A percentile compares a stretch with the other conserved stretches of the same genome.
phyloP scores from a whole-genome alignment of 83 land plant genomes.

The Diphasiastrum complanatum region DNA sequence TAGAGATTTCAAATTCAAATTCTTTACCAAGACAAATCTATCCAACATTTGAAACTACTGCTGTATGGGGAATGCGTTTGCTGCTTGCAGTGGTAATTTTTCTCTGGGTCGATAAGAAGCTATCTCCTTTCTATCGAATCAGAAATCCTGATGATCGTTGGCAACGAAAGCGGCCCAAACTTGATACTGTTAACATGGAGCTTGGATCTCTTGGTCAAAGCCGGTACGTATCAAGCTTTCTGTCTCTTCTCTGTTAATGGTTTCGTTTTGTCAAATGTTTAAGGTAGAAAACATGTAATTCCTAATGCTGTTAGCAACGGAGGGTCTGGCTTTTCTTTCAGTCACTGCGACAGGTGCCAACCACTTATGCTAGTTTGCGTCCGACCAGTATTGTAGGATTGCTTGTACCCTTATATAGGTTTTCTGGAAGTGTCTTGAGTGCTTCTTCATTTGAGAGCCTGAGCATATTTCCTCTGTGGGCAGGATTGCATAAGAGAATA shows the following conservation, averaged over 20 bases:
- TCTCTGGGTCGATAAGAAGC: conserved; percentile 46
- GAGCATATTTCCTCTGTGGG: no score
- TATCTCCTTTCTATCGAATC: conserved; percentile 50
- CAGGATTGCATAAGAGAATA: no score
- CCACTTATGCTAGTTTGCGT: no score
- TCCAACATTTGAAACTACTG: conserved; percentile 54
- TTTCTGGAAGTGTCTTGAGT: no score
- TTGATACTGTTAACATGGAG: conserved; percentile 20
- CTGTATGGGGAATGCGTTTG: conserved; percentile 83
- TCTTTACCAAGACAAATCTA: conserved; percentile 54
- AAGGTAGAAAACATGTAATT: no score
- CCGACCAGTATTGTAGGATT: no score
- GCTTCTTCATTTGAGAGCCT: no score
- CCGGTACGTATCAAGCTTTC: conserved; percentile 43
- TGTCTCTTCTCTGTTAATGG: no score
- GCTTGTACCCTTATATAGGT: no score
- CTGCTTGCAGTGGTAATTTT: conserved; percentile 50
- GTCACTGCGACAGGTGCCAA: no score
- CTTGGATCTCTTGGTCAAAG: conserved; percentile 93
- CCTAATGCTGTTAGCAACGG: no score
- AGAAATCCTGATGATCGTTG: conserved; percentile 41
- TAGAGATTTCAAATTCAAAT: conserved; percentile 58
- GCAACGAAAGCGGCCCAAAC: conserved; percentile 6
- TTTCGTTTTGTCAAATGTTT: background rate
- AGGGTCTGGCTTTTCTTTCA: no score